Base-by-base conservation (phyloP, 192 early-diverging fungal genomes). In the Anaeromyces robustus region DNA sequence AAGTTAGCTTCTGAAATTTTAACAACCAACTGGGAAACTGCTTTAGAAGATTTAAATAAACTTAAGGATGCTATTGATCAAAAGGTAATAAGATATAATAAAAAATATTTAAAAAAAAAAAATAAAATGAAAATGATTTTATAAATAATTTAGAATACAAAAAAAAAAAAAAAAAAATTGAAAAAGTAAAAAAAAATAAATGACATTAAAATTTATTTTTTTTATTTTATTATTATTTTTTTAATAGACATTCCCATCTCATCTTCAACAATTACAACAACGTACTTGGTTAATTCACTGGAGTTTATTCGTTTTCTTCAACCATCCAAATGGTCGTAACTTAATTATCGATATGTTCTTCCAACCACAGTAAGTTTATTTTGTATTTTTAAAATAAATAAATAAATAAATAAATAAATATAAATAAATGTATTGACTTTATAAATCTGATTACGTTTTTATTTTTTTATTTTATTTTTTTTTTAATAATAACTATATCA, bases 221-320 rank as follows among this genome's bases (percentile, higher is more conserved):
- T n/a, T n/a, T n/a, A n/a, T n/a, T n/a, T n/a, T n/a, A n/a, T n/a
- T n/a, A n/a, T n/a, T 78, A 30, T 30, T 30, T 39, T 32, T 17
- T 29, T 77, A 34, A 31, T 81, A 92, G 91, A 89, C 86, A 85
- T 93, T 93, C 82, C 84, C 87, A 68, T 88, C 90, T 77, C 92
- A 94, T 41, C 87, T 93, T n/a, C 92, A 94, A 78, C 96, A 96
- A 86, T 90, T 98, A 77, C 93, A 97, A 84, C 95, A 96, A 86
- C 93, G 96, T 80, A 90, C 92, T 78, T 97, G 95, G 94, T 87
- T 98, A 79, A 89, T 98, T 84, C 96, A 98, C 90, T 97, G 96
- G 96, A 94, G 95, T 30, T 90, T 98, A 80, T 98, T 98, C 87
- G 96, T 98, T 59, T 98, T 96, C 89, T 98, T 98, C 88, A 97